Evolutionary conservation across 495 filamentous ascomycete genomes (phyloP), one percentile per base, ranked within the genome.

Genomic region (Beverwykella pulmonaria): DNA sequence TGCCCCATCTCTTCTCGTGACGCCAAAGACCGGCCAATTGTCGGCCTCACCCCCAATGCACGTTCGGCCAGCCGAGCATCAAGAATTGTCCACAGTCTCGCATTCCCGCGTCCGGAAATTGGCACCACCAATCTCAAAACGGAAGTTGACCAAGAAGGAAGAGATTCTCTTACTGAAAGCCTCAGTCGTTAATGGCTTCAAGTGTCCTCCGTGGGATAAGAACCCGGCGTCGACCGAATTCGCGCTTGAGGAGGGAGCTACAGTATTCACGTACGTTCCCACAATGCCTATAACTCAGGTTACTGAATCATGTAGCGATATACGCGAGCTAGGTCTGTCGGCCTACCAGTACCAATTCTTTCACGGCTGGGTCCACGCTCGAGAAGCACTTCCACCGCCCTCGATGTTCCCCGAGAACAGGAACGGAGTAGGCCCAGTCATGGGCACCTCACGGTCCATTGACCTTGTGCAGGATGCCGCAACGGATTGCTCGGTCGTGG

Each of bases 401-500:
- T 64, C 65, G 30, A 69, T 62, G 68, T 75, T 63, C 67, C 62
- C 73, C 10, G 70, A 61, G 23, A 53, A 52, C 15, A 56, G 60
- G n/a, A 29, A 67, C n/a, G 58, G 65, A 3, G 46, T 72, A 1
- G 71, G 76, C 14, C 79, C 81, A 32, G 71, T 83, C 15, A 92
- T 92, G 87, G 67, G 74, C 25, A 77, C 83, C 1, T 72, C 73
- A 3, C 70, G 77, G 1, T 80, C 81, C 39, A 83, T 87, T 54
- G 95, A 98, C 74, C 81, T 99, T 14, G 91, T 96, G 5, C 94
- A 99, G 77, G 94, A 98, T 74, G 82, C 95, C 44, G 88, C 93
- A 20, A 92, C 92, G 1, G 94, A 99, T 71, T 99, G 94, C 71
- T 98, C 94, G 5, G 92, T 99, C 6, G 92, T 99, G 44, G 94